Evolutionary conservation across 257 asterid genomes (phyloP).

Genomic region (Phtheirospermum japonicum): DNA sequence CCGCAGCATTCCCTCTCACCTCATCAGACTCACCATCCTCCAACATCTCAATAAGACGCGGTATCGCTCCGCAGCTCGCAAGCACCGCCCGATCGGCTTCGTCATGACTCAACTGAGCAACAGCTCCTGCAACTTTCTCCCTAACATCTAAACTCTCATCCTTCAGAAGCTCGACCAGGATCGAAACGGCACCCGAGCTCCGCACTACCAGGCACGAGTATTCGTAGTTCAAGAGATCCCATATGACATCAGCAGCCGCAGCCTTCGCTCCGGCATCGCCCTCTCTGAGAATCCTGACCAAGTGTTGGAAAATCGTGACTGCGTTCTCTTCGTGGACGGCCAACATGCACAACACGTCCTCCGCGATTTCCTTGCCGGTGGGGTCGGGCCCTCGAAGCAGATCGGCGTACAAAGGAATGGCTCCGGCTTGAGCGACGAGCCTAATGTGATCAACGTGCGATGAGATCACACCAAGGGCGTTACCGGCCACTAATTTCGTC

Average conservation of each 20-base stretch:
- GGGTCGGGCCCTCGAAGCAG: slow-evolving; percentile 44
- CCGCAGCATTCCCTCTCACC: slow-evolving; percentile 51
- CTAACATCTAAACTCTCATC: slow-evolving; percentile 32
- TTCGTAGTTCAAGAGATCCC: slow-evolving; percentile 48
- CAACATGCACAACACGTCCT: slow-evolving; percentile 55
- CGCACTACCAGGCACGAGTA: slow-evolving; percentile 34
- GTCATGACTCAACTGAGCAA: slow-evolving; percentile 51
- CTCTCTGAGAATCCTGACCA: slow-evolving; percentile 47
- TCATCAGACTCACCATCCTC: slow-evolving; percentile 39
- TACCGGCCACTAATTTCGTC: slow-evolving; percentile 48
- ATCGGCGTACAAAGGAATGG: slow-evolving; percentile 42
- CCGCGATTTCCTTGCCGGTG: slow-evolving; percentile 50
- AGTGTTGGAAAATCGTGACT: slow-evolving; percentile 37
- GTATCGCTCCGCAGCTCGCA: slow-evolving; percentile 52
- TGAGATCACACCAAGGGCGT: slow-evolving; percentile 58
- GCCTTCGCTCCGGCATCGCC: slow-evolving; percentile 43
- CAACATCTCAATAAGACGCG: slow-evolving; percentile 34
- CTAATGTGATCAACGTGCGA: slow-evolving; percentile 49
- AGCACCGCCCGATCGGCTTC: slow-evolving; percentile 39
- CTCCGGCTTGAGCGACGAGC: slow-evolving; percentile 48
- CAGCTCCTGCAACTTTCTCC: slow-evolving; percentile 54
- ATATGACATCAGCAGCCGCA: slow-evolving; percentile 52
- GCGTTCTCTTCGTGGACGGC: slow-evolving; percentile 54
- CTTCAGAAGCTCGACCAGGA: slow-evolving; percentile 44
- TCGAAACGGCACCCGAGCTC: slow-evolving; percentile 41